These are phyloP conservation scores for Ophiostoma sp. DNA, from an alignment of 2,329 filamentous ascomycete species.

Conservation along the genomic window DNA sequence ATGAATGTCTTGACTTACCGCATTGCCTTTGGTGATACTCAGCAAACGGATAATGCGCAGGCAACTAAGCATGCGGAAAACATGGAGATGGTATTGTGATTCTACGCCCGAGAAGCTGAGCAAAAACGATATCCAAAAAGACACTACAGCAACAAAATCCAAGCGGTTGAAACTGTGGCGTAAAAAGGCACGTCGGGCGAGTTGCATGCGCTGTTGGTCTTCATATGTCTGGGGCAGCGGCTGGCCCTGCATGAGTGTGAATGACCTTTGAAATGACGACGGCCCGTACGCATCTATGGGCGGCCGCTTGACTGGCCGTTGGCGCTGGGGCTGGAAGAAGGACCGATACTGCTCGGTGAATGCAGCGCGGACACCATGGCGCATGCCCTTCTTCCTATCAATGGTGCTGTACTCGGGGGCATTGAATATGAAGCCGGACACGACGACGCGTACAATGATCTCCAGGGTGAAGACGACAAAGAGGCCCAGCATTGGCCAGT, in stretches of 20 bases:
- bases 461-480: constrained; percentile 90
- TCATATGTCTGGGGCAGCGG: constrained; percentile 57
- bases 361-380: constrained; percentile 66
- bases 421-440: constrained; percentile 90
- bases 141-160: constrained; percentile 89
- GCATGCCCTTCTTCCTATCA: constrained; percentile 69
- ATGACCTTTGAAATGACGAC: constrained; percentile 66
- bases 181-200: constrained; percentile 86
- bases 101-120: constrained; percentile 68
- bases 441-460: constrained; percentile 74
- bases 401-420: constrained; percentile 88
- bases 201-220: constrained; percentile 75
- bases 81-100: constrained; percentile 64
- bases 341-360: constrained; percentile 69
- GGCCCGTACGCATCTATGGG: constrained; percentile 45
- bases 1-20: constrained; percentile 49
- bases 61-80: constrained; percentile 96
- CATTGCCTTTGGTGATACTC: constrained; percentile 86
- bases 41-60: constrained; percentile 88
- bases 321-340: constrained; percentile 76
- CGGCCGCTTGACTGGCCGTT: constrained; percentile 57
- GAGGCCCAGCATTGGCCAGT: constrained; percentile 74
- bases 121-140: constrained; percentile 87
- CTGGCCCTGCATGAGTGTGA: constrained; percentile 67
- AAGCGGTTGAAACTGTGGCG: constrained; percentile 93